Evolutionary conservation across 148 eudicot species (phyloP).

Genomic region (Amaranthus hypochondriacus): DNA sequence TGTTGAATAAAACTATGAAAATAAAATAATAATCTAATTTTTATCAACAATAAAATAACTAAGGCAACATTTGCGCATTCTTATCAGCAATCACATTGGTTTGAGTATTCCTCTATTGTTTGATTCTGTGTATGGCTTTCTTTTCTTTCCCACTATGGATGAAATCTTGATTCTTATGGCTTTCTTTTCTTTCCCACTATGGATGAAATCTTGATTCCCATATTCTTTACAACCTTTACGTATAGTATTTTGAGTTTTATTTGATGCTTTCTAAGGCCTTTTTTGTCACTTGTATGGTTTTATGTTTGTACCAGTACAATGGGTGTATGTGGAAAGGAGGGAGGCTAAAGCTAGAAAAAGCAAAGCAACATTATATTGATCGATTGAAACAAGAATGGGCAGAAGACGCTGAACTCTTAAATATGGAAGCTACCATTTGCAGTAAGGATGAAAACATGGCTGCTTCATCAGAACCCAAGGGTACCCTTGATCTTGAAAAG

Average conservation of each 20-base stretch:
- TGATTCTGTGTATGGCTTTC: too few species aligned
- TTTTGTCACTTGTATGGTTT: not conserved
- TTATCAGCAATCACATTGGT: too few species aligned
- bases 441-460: slow-evolving; percentile 29
- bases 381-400: slow-evolving; percentile 67
- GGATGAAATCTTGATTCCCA: too few species aligned
- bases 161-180: too few species aligned
- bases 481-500: slow-evolving; percentile 35
- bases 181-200: too few species aligned
- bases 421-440: slow-evolving; percentile 15
- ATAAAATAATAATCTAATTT: too few species aligned
- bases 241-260: not conserved
- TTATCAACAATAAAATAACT: too few species aligned
- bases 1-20: too few species aligned
- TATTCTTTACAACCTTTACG: too few species aligned
- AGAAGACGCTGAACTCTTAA: slow-evolving; percentile 55
- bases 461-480: slow-evolving; percentile 34
- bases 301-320: slow-evolving; percentile 57
- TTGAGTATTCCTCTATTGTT: too few species aligned
- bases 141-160: too few species aligned
- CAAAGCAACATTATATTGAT: slow-evolving; percentile 73
- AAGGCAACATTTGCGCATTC: too few species aligned
- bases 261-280: slow-evolving; percentile 7
- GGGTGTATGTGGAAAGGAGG: slow-evolving; percentile 99
- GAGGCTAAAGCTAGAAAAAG: slow-evolving; percentile 84